Percentiles rank a stretch among this genome's conserved stretches.
phyloP scores from a whole-genome alignment of 805 yeast genomes.

The Teunomyces tritomae region DNA sequence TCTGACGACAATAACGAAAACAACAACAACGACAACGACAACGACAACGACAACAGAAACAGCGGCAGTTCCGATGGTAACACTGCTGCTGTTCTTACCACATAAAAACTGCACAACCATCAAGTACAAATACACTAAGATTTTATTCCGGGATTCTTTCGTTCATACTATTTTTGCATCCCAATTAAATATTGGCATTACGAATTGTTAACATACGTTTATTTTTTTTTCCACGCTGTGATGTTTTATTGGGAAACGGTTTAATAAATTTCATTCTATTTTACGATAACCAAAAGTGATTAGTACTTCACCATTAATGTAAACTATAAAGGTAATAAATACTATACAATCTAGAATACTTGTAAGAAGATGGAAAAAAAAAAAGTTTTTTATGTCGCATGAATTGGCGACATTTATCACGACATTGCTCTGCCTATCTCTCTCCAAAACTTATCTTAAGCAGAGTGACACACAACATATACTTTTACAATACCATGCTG shows the following conservation, averaged over 20 bases:
- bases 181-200: background rate
- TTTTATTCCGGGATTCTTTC: background rate
- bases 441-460: no score
- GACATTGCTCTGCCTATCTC: no score
- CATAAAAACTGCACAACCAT: background rate
- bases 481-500: background rate
- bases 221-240: background rate
- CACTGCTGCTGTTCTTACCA: background rate
- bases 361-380: no score
- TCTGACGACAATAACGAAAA: conserved; percentile 3
- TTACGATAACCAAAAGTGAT: background rate
- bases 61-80: conserved; percentile 7
- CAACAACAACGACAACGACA: conserved; percentile 6
- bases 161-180: background rate
- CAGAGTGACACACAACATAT: no score
- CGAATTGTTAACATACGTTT: background rate
- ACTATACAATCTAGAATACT: background rate
- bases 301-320: background rate
- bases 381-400: background rate
- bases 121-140: no score
- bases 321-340: background rate
- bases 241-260: background rate
- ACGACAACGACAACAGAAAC: conserved; percentile 6
- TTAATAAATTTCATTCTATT: background rate
- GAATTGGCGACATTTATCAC: no score